These are phyloP conservation scores for Articulospora tetracladia DNA, from an alignment of 495 filamentous ascomycete species.

Conservation along the genomic window DNA sequence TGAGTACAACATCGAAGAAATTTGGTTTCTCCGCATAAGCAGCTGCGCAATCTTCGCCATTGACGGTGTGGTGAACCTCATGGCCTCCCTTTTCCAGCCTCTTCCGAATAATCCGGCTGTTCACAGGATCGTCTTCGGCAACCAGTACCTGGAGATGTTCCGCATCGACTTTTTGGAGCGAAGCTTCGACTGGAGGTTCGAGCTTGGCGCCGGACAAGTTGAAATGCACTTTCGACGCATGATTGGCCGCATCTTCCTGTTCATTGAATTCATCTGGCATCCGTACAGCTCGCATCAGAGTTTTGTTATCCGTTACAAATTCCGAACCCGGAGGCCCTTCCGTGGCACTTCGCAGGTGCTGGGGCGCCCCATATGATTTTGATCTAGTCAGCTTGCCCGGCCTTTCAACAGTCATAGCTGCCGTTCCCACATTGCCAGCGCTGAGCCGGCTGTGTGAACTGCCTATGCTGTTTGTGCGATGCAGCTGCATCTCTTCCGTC, in stretches of 20 bases:
- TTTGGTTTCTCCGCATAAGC: slow-evolving; percentile 56
- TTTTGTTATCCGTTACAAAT: slow-evolving; percentile 35
- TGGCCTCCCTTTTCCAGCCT: slow-evolving; percentile 79
- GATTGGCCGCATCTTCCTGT: slow-evolving; percentile 2
- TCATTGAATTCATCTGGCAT: slow-evolving; percentile 34
- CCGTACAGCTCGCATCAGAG: slow-evolving; percentile 38
- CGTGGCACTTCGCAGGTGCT: slow-evolving; percentile 5
- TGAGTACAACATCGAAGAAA: slow-evolving; percentile 80
- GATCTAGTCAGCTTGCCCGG: slow-evolving; percentile 14
- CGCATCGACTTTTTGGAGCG: too few species aligned
- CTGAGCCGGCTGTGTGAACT: slow-evolving; percentile 16
- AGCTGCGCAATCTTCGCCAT: slow-evolving; percentile 82
- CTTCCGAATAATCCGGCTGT: slow-evolving; percentile 83
- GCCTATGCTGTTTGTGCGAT: slow-evolving; percentile 31
- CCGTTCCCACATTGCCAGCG: slow-evolving; percentile 8
- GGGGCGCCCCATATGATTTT: slow-evolving; percentile 16
- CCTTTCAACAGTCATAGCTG: not conserved
- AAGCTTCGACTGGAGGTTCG: not conserved
- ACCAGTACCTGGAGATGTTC: slow-evolving; percentile 65
- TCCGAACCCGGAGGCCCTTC: slow-evolving; percentile 32
- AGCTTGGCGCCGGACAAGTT: slow-evolving; percentile 27
- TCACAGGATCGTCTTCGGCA: slow-evolving; percentile 92
- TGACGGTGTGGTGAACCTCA: slow-evolving; percentile 65
- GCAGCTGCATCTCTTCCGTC: slow-evolving; percentile 30
- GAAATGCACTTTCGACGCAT: slow-evolving; percentile 31